These are phyloP conservation scores for Senna siamea DNA, from an alignment of 306 rosid species.

Conservation along the genomic window DNA sequence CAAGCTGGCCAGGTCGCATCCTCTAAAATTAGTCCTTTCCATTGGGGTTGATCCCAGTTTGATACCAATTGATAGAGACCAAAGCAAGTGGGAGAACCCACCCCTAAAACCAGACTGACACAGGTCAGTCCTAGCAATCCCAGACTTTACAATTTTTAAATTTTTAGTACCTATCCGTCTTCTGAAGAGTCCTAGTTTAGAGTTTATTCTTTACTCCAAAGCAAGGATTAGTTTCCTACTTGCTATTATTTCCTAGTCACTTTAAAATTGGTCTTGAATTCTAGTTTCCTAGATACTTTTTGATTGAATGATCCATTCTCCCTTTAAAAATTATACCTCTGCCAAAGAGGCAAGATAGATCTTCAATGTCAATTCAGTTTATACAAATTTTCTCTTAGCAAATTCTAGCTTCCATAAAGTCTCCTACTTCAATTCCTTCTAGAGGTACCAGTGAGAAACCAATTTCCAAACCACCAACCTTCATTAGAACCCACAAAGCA, in stretches of 20 bases:
- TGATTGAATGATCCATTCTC: neutral
- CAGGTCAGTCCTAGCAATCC: neutral
- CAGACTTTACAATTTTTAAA: neutral
- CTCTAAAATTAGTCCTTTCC: too few relatives aligned
- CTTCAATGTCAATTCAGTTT: neutral
- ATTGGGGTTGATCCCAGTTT: too few relatives aligned
- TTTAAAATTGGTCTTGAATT: neutral
- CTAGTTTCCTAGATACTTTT: neutral
- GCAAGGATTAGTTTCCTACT: neutral
- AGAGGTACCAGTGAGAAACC: neutral
- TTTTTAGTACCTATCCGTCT: neutral
- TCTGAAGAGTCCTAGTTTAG: neutral
- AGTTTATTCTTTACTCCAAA: neutral
- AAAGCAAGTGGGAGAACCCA: too few relatives aligned
- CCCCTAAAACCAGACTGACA: neutral
- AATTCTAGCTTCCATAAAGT: neutral
- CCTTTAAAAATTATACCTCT: neutral
- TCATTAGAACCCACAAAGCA: conserved; percentile 19
- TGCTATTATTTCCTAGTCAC: neutral
- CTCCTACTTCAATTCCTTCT: neutral
- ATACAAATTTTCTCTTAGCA: neutral
- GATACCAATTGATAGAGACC: too few relatives aligned
- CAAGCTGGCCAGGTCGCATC: too few relatives aligned
- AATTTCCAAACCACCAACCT: neutral
- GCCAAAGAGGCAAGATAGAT: neutral